phyloP scores from a whole-genome alignment of 2,329 filamentous ascomycete species.

The Dichotomopilus funicola region DNA sequence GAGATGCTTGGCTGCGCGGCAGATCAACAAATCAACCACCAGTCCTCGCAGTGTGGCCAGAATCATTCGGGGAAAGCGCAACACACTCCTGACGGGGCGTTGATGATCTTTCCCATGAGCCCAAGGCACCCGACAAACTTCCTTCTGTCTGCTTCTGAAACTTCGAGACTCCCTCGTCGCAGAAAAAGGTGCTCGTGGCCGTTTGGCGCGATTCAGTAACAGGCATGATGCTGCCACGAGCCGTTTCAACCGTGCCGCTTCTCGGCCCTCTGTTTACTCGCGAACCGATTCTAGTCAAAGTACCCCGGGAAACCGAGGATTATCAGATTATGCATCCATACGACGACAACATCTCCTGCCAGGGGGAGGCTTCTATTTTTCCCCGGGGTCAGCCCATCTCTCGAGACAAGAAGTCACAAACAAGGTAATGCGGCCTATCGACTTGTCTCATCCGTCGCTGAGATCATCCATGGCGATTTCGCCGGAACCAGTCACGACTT shows the following conservation, averaged over 20 bases:
- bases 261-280: constrained; percentile 16
- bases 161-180: background rate
- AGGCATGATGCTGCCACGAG: constrained; percentile 4
- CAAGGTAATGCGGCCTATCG: constrained; percentile 1
- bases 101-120: constrained; percentile 15
- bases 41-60: background rate
- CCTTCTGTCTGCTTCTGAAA: background rate
- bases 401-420: background rate
- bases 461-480: constrained; percentile 5
- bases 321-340: constrained; percentile 16
- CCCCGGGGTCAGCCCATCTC: too few relatives aligned
- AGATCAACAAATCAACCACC: constrained; percentile 20
- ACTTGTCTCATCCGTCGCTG: background rate
- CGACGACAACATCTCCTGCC: background rate
- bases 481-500: background rate
- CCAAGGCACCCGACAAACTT: background rate
- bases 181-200: background rate
- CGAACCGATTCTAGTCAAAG: background rate
- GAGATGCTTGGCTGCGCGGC: constrained; percentile 18
- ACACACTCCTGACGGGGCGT: background rate
- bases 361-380: too few relatives aligned
- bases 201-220: background rate
- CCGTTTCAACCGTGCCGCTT: background rate
- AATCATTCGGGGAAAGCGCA: background rate
- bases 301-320: constrained; percentile 18